Evolutionary conservation across 179 eudicot genomes (phyloP).

Genomic region (Sideroxylon spinosum): DNA sequence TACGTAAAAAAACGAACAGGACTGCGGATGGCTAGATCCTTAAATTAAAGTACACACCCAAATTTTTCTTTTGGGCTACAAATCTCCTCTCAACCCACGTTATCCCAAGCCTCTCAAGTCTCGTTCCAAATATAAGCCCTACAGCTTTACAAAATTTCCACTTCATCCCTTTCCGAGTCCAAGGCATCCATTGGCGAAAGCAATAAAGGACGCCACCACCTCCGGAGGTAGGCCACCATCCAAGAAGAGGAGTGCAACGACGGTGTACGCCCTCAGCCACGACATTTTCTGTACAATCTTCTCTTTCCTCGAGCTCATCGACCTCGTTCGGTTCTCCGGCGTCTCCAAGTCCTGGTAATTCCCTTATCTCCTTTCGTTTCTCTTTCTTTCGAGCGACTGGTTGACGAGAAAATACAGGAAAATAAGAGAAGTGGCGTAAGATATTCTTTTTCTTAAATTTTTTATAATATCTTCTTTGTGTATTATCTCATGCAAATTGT

Average conservation of each 20-base stretch:
- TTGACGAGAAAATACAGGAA: neutral
- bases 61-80: no score
- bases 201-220: slow-evolving; percentile 18
- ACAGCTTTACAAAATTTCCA: no score
- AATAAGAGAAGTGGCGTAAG: neutral
- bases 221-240: slow-evolving; percentile 18
- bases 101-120: no score
- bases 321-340: slow-evolving; percentile 65
- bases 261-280: slow-evolving; percentile 31
- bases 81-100: no score
- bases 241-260: slow-evolving; percentile 22
- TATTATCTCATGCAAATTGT: no score
- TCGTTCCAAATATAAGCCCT: no score
- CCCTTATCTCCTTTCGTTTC: neutral
- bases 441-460: neutral
- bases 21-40: no score
- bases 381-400: neutral
- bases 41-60: no score
- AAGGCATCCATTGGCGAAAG: neutral
- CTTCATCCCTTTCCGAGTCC: no score
- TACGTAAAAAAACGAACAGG: no score
- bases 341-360: slow-evolving; percentile 77
- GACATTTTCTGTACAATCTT: slow-evolving; percentile 54
- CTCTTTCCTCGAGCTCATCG: slow-evolving; percentile 56
- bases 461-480: neutral